Conservation (phyloP, 2,329 filamentous ascomycete genomes). For the Epichloe bromicola region DNA sequence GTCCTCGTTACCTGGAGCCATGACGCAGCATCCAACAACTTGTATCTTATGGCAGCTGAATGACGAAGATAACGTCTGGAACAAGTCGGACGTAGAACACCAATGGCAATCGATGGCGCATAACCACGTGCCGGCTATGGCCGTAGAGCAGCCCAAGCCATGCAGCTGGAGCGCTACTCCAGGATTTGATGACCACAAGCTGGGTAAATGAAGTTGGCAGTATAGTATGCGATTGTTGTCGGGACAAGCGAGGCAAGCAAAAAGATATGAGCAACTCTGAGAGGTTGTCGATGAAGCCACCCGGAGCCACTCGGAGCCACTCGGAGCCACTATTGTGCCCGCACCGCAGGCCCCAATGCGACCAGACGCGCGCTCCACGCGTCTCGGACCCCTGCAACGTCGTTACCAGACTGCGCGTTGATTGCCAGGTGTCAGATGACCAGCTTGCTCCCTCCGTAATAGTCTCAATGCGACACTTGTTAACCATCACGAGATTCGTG, state of each 20-base stretch:
- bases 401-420: not conserved
- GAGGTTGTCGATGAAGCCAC: too few species aligned
- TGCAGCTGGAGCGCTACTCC: slow-evolving; percentile 2
- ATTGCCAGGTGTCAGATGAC: not conserved
- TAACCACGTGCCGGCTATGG: slow-evolving; percentile 7
- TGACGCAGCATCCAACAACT: not conserved
- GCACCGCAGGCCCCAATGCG: not conserved
- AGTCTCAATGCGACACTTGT: too few species aligned
- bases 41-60: not conserved
- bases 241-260: too few species aligned
- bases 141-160: slow-evolving; percentile 4
- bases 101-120: slow-evolving; percentile 4
- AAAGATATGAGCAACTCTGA: not conserved
- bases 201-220: not conserved
- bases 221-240: not conserved
- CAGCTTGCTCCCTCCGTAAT: not conserved
- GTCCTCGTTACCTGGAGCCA: slow-evolving; percentile 9
- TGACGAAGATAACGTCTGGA: not conserved
- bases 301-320: not conserved
- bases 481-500: too few species aligned
- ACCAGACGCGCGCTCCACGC: slow-evolving; percentile 8
- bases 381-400: not conserved
- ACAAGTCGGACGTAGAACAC: not conserved
- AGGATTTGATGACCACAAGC: not conserved
- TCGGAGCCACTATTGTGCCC: not conserved